Conservation (phyloP, 805 yeast genomes). For the Cyberlindnera subsufficiens region DNA sequence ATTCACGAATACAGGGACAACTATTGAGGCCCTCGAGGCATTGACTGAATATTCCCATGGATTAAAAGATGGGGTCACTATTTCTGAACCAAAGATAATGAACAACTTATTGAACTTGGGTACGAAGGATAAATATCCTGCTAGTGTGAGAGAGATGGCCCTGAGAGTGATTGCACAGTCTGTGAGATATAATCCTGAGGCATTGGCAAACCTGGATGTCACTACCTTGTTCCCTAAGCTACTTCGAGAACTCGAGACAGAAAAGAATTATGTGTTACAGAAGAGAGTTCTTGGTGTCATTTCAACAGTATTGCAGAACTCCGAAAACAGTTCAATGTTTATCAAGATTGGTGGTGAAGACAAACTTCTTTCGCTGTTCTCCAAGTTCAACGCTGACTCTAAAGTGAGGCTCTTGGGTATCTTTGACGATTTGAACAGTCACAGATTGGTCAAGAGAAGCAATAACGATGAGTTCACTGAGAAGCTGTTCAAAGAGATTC, state of each 20-base stretch:
- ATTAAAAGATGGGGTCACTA: constrained; percentile 50
- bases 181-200: constrained; percentile 69
- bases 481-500: constrained; percentile 13
- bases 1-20: constrained; percentile 1
- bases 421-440: constrained; percentile 35
- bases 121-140: too few species aligned
- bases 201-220: constrained; percentile 33
- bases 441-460: constrained; percentile 4
- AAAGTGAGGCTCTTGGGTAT: constrained; percentile 39
- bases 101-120: not conserved
- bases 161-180: constrained; percentile 61
- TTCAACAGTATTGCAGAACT: constrained; percentile 36
- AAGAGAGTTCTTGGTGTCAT: constrained; percentile 48
- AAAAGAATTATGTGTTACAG: constrained; percentile 30
- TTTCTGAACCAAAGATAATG: constrained; percentile 26
- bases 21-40: constrained; percentile 27
- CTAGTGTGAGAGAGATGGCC: constrained; percentile 39
- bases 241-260: constrained; percentile 5
- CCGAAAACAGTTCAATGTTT: constrained; percentile 27
- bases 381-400: constrained; percentile 18
- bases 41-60: constrained; percentile 64
- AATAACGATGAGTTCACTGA: constrained; percentile 7
- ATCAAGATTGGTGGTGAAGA: constrained; percentile 14
- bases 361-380: constrained; percentile 22
- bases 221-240: constrained; percentile 7